Conservation (phyloP, 768 basidiomycete species). For the Austroboletus eburneus region DNA sequence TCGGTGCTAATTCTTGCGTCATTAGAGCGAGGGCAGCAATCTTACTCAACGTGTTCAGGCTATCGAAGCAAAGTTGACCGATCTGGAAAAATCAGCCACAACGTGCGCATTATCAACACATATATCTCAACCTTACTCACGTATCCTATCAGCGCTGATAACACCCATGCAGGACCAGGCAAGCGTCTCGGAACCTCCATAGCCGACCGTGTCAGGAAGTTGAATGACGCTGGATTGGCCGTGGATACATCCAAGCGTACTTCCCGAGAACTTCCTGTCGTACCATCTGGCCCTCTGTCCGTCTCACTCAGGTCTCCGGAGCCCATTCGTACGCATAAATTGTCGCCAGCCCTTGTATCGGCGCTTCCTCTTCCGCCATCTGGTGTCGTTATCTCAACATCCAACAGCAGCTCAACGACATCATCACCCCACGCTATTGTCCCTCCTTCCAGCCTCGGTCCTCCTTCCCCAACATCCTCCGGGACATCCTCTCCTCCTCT, state of each 20-base stretch:
- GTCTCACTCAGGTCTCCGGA: slow-evolving; percentile 30
- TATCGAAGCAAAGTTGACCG: slow-evolving; percentile 44
- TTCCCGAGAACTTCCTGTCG: slow-evolving; percentile 48
- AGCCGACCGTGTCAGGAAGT: slow-evolving; percentile 73
- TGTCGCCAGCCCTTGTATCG: slow-evolving; percentile 35
- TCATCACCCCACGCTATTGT: slow-evolving; percentile 65
- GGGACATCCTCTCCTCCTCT: slow-evolving; percentile 58
- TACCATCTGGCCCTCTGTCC: slow-evolving; percentile 29
- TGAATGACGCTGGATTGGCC: slow-evolving; percentile 69
- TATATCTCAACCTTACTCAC: slow-evolving; percentile 11
- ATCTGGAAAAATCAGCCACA: slow-evolving; percentile 39
- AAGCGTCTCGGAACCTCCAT: slow-evolving; percentile 61
- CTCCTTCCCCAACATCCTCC: slow-evolving; percentile 71
- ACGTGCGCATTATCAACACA: slow-evolving; percentile 21
- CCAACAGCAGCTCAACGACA: slow-evolving; percentile 28
- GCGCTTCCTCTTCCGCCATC: slow-evolving; percentile 20
- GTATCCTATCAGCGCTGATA: slow-evolving; percentile 10
- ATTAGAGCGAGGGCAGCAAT: slow-evolving; percentile 37
- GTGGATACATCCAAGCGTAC: slow-evolving; percentile 54
- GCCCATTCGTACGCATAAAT: slow-evolving; percentile 33
- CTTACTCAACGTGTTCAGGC: slow-evolving; percentile 39
- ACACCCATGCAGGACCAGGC: slow-evolving; percentile 32
- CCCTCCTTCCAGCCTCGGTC: slow-evolving; percentile 65
- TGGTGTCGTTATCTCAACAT: slow-evolving; percentile 14
- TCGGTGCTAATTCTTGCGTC: slow-evolving; percentile 10